These are phyloP conservation scores for Chlorella sp. DNA, from an alignment of 139 green algal genomes.

Conservation along the genomic window DNA sequence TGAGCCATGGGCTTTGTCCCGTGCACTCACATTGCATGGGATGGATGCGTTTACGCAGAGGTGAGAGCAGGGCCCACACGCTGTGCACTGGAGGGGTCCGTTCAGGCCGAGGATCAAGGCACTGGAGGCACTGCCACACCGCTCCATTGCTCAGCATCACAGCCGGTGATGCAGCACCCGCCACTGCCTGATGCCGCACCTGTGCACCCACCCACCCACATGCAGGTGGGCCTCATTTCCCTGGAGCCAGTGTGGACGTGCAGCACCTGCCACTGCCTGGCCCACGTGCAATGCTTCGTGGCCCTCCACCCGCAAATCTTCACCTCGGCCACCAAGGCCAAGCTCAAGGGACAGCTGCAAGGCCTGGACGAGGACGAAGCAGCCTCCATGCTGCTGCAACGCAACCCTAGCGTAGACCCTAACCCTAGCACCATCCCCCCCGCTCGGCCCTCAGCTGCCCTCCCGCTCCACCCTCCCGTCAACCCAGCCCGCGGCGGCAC, in stretches of 20 bases:
- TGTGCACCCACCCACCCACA: background rate
- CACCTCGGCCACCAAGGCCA: slow-evolving; percentile 9
- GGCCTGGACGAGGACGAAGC: slow-evolving; percentile 5
- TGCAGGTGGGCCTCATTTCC: slow-evolving; percentile 37
- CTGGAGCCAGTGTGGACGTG: slow-evolving; percentile 68
- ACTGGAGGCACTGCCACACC: background rate
- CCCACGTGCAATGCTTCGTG: slow-evolving; percentile 60
- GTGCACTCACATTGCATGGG: too few species aligned
- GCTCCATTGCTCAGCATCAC: slow-evolving; percentile 1
- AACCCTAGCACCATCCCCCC: too few species aligned
- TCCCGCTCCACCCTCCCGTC: too few species aligned
- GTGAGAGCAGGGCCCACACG: too few species aligned
- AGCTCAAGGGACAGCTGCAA: slow-evolving; percentile 12
- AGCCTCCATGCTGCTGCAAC: too few species aligned
- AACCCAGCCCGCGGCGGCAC: too few species aligned
- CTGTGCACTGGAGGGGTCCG: too few species aligned
- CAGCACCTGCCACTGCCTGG: slow-evolving; percentile 45
- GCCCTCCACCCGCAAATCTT: slow-evolving; percentile 21
- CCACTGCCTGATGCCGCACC: background rate
- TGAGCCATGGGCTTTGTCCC: too few species aligned
- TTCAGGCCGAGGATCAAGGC: too few species aligned
- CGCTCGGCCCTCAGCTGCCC: too few species aligned
- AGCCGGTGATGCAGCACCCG: background rate
- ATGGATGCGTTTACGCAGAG: too few species aligned
- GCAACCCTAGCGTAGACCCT: too few species aligned